Conservation (phyloP, 2,329 filamentous ascomycete genomes). For the Graphilbum ipis-grandicollis region DNA sequence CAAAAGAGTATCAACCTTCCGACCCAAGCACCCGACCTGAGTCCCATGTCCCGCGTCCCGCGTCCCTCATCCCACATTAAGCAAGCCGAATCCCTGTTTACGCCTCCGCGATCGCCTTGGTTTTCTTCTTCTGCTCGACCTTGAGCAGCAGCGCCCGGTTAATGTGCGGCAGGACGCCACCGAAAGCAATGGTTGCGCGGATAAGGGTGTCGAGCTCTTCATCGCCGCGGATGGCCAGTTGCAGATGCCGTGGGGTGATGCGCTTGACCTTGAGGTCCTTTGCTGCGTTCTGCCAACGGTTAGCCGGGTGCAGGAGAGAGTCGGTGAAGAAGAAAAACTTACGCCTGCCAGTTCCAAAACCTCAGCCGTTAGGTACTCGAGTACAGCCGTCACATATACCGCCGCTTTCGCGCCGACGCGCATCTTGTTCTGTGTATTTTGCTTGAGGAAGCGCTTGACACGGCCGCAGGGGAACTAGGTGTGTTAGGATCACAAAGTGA, state of each 20-base stretch:
- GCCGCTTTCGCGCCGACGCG: slow-evolving; percentile 96
- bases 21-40: background rate
- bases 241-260: slow-evolving; percentile 93
- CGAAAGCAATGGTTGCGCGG: slow-evolving; percentile 92
- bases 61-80: too few relatives aligned
- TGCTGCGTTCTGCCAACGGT: slow-evolving; percentile 56
- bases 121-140: slow-evolving; percentile 24
- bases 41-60: background rate
- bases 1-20: background rate
- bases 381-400: slow-evolving; percentile 93
- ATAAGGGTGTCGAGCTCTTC: slow-evolving; percentile 97
- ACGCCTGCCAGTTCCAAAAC: slow-evolving; percentile 91
- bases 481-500: too few relatives aligned
- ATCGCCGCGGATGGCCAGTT: slow-evolving; percentile 94
- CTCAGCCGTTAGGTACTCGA: slow-evolving; percentile 96
- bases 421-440: slow-evolving; percentile 99
- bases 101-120: slow-evolving; percentile 17
- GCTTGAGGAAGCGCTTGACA: slow-evolving; percentile 99
- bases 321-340: slow-evolving; percentile 20
- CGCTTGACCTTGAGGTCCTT: slow-evolving; percentile 99
- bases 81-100: too few relatives aligned
- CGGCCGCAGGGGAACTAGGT: slow-evolving; percentile 94
- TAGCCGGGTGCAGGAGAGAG: slow-evolving; percentile 4
- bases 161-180: slow-evolving; percentile 96
- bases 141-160: slow-evolving; percentile 71